Evolutionary conservation across 768 basidiomycete genomes (phyloP), one percentile per base, ranked within the genome.

Genomic region (Dioszegia crocea): DNA sequence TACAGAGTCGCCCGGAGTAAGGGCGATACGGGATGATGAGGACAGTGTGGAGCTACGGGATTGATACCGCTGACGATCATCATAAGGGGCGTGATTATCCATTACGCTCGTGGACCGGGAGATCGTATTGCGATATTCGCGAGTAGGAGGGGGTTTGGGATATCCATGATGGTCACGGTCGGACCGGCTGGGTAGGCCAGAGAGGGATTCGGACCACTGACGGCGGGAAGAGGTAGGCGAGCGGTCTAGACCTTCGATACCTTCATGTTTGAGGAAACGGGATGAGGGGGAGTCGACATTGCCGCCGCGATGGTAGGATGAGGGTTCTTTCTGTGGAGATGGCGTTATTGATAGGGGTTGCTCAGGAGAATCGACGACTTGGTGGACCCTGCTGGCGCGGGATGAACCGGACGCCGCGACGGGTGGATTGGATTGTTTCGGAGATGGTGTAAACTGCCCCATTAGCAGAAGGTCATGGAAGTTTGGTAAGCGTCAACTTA

Each of bases 371-470:
- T 51, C 59, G 44, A 59, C 43, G 24, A 59, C 41, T 24, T 63
- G 56, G 26, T 56, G 43, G 5, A 58, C 33, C 11, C 61, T 39
- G n/a, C 49, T n/a, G 12, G 51, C 62, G 11, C 53, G 51, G 29
- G 60, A 40, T n/a, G 61, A 43, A 44, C 40, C n/a, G 31, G 51
- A 12, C 21, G 17, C 21, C 11, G 5, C 26, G 2, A n/a, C 12
- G 8, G 26, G 33, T 33, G 33, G 38, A 24, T 17, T 43, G 26
- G n/a, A 54, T 30, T 45, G 54, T 48, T 47, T 62, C 47, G 70
- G 66, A 11, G 70, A 68, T 3, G 70, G 70, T 10, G 70, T 68
- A 51, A 67, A 71, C 70, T 71, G 24, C 16, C 19, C 3, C 9
- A 21, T 51, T 11, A 51, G 49, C 31, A n/a, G n/a, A n/a, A n/a